Evolutionary conservation across 2,329 filamentous ascomycete species (phyloP).

Genomic region (Penicillium sp.): DNA sequence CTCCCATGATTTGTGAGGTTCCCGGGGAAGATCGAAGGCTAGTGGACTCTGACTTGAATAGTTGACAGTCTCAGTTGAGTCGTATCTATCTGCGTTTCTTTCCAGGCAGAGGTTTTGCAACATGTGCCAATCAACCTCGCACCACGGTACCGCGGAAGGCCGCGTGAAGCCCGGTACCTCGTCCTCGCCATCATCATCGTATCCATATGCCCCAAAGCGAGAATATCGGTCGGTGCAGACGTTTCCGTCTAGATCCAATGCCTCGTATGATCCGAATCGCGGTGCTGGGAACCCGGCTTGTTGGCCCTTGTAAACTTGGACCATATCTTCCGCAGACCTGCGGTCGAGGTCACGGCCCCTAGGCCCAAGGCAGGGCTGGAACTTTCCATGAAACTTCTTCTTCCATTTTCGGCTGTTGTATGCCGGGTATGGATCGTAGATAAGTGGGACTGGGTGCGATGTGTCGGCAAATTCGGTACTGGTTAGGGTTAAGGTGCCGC

Average conservation of each 20-base stretch:
- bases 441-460: conserved; percentile 21
- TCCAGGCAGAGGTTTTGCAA: conserved; percentile 65
- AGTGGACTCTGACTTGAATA: conserved; percentile 12
- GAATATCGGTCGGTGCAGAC: conserved; percentile 68
- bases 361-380: conserved; percentile 20
- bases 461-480: conserved; percentile 7
- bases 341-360: conserved; percentile 22
- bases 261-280: conserved; percentile 61
- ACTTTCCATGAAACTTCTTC: conserved; percentile 14
- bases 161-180: conserved; percentile 25
- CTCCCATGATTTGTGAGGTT: conserved; percentile 8
- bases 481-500: conserved; percentile 20
- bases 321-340: conserved; percentile 21
- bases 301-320: conserved; percentile 23
- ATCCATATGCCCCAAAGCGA: conserved; percentile 60
- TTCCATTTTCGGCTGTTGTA: conserved; percentile 65
- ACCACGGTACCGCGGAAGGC: conserved; percentile 49
- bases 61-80: conserved; percentile 23
- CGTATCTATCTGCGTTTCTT: conserved; percentile 65
- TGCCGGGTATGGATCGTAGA: conserved; percentile 68
- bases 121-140: conserved; percentile 65
- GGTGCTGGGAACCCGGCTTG: conserved; percentile 55
- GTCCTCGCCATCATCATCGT: conserved; percentile 28
- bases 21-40: conserved; percentile 16
- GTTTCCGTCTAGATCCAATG: conserved; percentile 60